Conservation (phyloP, 2,329 filamentous ascomycete species). For the Fusarium multiceps region DNA sequence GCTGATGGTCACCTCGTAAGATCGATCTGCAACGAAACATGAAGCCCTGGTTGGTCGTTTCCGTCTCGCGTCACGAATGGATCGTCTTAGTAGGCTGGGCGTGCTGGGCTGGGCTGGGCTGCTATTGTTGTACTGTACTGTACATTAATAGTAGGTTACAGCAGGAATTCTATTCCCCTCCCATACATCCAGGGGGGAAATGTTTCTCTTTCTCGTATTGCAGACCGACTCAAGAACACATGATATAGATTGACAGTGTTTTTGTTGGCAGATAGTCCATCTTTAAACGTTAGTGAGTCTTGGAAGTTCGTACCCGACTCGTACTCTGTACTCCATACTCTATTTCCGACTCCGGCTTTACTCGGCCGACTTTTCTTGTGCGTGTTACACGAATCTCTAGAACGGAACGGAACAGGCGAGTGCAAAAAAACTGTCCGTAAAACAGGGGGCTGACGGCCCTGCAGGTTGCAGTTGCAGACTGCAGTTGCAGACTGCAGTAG, state of each 20-base stretch:
- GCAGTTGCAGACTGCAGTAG: not conserved
- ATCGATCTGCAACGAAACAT: conserved; percentile 42
- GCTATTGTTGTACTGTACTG: not conserved
- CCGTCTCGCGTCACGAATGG: conserved; percentile 22
- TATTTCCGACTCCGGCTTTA: not conserved
- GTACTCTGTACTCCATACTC: conserved; percentile 7
- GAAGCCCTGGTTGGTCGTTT: conserved; percentile 19
- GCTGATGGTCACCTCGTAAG: conserved; percentile 39
- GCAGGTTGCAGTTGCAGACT: conserved; percentile 4
- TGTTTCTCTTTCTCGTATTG: conserved; percentile 34
- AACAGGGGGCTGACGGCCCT: conserved; percentile 27
- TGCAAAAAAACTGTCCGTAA: conserved; percentile 1
- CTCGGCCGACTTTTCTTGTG: conserved; percentile 34
- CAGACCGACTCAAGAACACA: conserved; percentile 22
- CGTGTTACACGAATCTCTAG: conserved; percentile 19
- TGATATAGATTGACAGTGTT: conserved; percentile 19
- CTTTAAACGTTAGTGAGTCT: conserved; percentile 10
- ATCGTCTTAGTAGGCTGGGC: conserved; percentile 5
- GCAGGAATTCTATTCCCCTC: conserved; percentile 4
- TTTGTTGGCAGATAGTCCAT: conserved; percentile 4
- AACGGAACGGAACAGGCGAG: not conserved
- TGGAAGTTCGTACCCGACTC: conserved; percentile 23
- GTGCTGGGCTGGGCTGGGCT: not conserved
- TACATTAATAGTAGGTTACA: not conserved
- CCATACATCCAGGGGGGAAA: conserved; percentile 7